Evolutionary conservation across 441 rosid species (phyloP).

Genomic region (Macaranga tanarius): DNA sequence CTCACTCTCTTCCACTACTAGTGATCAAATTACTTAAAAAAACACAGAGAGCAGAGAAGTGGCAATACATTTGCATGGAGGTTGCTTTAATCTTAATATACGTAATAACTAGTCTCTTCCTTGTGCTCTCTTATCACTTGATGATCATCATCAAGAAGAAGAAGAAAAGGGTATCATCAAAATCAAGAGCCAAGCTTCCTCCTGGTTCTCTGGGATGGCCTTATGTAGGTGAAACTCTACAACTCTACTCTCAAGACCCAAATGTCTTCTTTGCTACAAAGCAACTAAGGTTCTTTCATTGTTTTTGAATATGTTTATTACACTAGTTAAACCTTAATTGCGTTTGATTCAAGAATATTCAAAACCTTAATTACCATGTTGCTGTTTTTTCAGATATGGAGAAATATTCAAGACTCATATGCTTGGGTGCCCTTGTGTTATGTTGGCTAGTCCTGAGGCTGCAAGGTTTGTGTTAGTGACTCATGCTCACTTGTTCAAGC

Average conservation of each 20-base stretch:
- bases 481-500: slow-evolving; percentile 81
- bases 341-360: too few species aligned
- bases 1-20: too few species aligned
- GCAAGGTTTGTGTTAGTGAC: slow-evolving; percentile 79
- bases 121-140: slow-evolving; percentile 26
- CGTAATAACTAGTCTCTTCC: slow-evolving; percentile 29
- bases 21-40: too few species aligned
- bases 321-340: too few species aligned
- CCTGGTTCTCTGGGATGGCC: slow-evolving; percentile 98
- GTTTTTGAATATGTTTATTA: too few species aligned
- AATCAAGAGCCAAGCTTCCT: slow-evolving; percentile 50
- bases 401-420: slow-evolving; percentile 81
- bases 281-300: slow-evolving; percentile 51
- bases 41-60: not conserved
- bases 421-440: slow-evolving; percentile 84
- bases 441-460: slow-evolving; percentile 86
- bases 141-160: slow-evolving; percentile 17
- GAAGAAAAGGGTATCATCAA: slow-evolving; percentile 16
- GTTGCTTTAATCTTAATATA: slow-evolving; percentile 20
- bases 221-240: slow-evolving; percentile 75
- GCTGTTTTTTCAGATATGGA: slow-evolving; percentile 56
- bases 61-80: slow-evolving; percentile 34
- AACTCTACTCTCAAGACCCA: slow-evolving; percentile 81
- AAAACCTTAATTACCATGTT: not conserved
- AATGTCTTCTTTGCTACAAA: slow-evolving; percentile 66